Conservation (phyloP, 148 eudicot genomes). For the Camellia granthamiana region DNA sequence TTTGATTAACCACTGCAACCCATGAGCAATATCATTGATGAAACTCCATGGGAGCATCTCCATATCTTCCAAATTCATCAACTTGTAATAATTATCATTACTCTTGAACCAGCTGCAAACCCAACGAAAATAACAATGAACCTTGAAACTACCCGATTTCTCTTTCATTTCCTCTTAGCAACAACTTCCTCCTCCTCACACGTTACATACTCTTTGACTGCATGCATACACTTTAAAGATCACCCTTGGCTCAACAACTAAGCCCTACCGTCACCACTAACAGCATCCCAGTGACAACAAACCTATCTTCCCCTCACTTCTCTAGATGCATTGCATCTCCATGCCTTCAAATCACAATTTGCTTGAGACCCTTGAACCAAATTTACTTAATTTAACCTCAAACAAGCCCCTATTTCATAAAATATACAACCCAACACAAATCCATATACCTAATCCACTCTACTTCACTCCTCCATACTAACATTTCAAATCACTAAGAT, state of each 20-base stretch:
- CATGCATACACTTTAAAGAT: no score
- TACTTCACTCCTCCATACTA: background rate
- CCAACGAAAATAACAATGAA: no score
- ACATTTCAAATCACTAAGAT: background rate
- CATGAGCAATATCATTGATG: constrained; percentile 37
- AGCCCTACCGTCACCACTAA: background rate
- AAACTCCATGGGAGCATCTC: constrained; percentile 54
- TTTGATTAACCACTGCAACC: constrained; percentile 40
- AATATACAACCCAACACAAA: background rate
- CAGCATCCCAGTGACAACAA: constrained; percentile 58
- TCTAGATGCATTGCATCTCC: constrained; percentile 14
- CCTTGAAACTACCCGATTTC: no score
- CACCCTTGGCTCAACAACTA: no score
- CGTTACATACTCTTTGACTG: no score
- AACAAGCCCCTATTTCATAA: background rate
- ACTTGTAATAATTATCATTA: no score
- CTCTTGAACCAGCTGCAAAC: constrained; percentile 48
- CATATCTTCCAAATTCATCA: background rate
- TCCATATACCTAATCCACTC: background rate
- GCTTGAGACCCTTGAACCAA: background rate
- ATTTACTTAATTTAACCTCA: background rate
- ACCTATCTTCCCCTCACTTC: constrained; percentile 37
- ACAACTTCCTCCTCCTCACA: no score
- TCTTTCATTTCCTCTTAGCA: no score
- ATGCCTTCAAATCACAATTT: background rate